A percentile compares a stretch with the other conserved stretches of the same genome.
Conservation (phyloP, 1,284 basidiomycete genomes). For the Sphaerobolus stellatus region DNA sequence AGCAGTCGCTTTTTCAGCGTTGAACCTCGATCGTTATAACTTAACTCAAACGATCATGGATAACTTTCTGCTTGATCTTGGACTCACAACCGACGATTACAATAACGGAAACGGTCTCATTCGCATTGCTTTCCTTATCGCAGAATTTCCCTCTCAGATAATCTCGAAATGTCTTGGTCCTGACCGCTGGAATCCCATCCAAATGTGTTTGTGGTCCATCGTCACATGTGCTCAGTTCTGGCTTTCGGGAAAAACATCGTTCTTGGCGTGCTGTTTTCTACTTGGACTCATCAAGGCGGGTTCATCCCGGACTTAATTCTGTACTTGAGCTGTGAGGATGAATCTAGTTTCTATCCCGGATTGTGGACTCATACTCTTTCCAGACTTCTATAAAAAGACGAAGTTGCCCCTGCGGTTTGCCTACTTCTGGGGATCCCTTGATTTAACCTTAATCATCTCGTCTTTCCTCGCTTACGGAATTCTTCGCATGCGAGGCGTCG, state of each 20-base stretch:
- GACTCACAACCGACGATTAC: conserved; percentile 61
- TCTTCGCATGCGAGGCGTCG: conserved; percentile 56
- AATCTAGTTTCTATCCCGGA: too few species aligned
- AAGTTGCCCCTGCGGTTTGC: conserved; percentile 68
- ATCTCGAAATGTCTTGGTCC: conserved; percentile 69
- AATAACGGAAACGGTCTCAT: conserved; percentile 65
- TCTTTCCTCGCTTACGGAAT: conserved; percentile 67
- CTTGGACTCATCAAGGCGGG: conserved; percentile 58
- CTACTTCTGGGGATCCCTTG: conserved; percentile 66
- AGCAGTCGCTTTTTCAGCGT: conserved; percentile 60
- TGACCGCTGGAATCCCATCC: conserved; percentile 70
- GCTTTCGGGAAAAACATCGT: conserved; percentile 54
- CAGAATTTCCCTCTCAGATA: conserved; percentile 71
- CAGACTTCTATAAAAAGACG: conserved; percentile 65
- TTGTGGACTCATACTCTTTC: not conserved
- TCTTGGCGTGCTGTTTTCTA: conserved; percentile 45
- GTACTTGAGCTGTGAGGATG: conserved; percentile 62
- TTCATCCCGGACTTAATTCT: conserved; percentile 65
- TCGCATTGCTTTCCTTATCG: conserved; percentile 56
- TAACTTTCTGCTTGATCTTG: conserved; percentile 63
- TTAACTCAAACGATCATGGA: conserved; percentile 65
- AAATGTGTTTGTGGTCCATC: conserved; percentile 43
- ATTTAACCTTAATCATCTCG: conserved; percentile 50
- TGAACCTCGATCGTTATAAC: conserved; percentile 59
- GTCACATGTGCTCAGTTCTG: conserved; percentile 65